A percentile compares a stretch with the other conserved stretches of the same genome.
phyloP scores from a whole-genome alignment of 768 basidiomycete genomes.

The Psilocybe tampanensis region DNA sequence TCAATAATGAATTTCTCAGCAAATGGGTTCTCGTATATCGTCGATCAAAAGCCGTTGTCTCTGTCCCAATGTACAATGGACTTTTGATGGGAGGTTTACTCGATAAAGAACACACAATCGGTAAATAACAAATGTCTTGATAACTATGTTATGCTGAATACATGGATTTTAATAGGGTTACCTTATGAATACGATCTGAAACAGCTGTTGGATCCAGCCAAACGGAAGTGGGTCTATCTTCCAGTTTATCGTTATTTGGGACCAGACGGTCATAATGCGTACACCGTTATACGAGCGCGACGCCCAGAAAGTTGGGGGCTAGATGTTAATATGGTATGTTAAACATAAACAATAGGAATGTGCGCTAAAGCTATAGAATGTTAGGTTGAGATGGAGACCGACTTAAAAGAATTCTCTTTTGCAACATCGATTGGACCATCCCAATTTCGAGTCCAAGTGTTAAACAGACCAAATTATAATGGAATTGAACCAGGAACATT shows the following conservation, averaged over 20 bases:
- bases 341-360: too few species aligned
- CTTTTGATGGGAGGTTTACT: constrained; percentile 4
- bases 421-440: constrained; percentile 1
- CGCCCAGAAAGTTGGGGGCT: too few species aligned
- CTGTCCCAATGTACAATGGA: neutral
- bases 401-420: neutral
- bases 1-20: constrained; percentile 5
- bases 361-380: too few species aligned
- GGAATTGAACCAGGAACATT: neutral
- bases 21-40: constrained; percentile 5
- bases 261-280: neutral
- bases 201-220: neutral
- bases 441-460: constrained; percentile 2
- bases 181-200: too few species aligned
- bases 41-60: neutral
- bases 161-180: too few species aligned
- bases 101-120: neutral
- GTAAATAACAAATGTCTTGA: too few species aligned
- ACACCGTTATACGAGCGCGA: neutral
- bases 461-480: neutral
- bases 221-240: neutral
- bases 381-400: neutral
- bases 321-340: too few species aligned
- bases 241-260: neutral
- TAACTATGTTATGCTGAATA: too few species aligned